Evolutionary conservation across 1,139 yeast species (phyloP), one percentile per base, ranked within the genome.

Genomic region (Saccharomyces hybrid): DNA sequence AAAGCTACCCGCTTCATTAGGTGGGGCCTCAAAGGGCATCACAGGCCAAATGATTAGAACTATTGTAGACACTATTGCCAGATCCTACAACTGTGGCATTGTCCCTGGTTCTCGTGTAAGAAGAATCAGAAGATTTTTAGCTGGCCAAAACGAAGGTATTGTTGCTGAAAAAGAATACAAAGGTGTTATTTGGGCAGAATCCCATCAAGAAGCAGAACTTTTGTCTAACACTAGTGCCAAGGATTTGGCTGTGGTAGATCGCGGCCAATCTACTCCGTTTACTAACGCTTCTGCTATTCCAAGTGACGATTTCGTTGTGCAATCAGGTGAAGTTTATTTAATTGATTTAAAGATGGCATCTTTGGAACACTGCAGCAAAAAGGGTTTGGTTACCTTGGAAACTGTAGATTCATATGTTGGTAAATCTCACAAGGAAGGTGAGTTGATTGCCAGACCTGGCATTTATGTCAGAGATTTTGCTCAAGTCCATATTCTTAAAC

Each of bases 51-150:
- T 80, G 60, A 83, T 93, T 57, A 82, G 96, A 71, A 70, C 75
- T 38, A 73, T 90, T 51, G 97, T 90, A 28, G 95, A 93, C 68
- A 78, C 83, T 25, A 78, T 93, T 66, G 98, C 97, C 26, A 79
- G 79, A 58, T 77, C 86, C 1, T 93, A 84, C 75, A 82, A 86
- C 70, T 89, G 96, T 76, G 78, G 78, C 54, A 89, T 93, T 57
- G 88, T 87, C 47, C 98, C 98, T 48, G 96, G 97, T 0, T 87
- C 97, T 47, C 85, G 89, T 69, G 87, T 93, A 47, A 84, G 99
- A 74, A 81, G 97, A 71, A 79, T 91, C 57, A 82, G 97, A 76
- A 82, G 98, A 68, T 93, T 91, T 67, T 81, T 93, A 68, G 96
- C 96, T 31, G 99, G 99, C 53, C 99, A 93, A 76, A 86, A 91